These are phyloP conservation scores for Climacium dendroides DNA, from an alignment of 225 moss, liverwort and hornwort species.

Conservation along the genomic window DNA sequence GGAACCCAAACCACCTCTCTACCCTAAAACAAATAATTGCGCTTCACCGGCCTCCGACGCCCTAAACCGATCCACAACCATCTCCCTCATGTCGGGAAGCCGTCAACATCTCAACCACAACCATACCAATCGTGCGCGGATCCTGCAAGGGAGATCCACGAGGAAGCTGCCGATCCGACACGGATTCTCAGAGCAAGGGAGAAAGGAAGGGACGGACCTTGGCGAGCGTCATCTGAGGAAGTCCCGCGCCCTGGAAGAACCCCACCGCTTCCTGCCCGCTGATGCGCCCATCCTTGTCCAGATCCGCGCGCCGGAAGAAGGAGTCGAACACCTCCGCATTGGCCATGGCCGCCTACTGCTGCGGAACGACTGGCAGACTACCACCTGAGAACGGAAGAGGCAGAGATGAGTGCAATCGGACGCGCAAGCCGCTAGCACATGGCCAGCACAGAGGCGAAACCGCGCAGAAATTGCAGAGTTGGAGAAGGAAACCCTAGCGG, in stretches of 20 bases:
- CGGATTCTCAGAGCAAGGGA: not conserved
- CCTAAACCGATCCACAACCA: not conserved
- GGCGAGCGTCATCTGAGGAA: slow-evolving; percentile 88
- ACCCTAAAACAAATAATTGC: not conserved
- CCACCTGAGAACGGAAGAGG: slow-evolving; percentile 4
- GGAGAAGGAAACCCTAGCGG: not conserved
- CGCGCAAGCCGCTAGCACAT: not conserved
- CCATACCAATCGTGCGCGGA: not conserved
- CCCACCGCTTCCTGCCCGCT: slow-evolving; percentile 87
- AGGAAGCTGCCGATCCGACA: not conserved
- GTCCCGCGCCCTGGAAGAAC: slow-evolving; percentile 88
- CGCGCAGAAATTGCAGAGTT: not conserved
- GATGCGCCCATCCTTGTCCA: slow-evolving; percentile 90
- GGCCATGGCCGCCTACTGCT: slow-evolving; percentile 50
- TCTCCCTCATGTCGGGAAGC: not conserved
- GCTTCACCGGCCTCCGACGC: not conserved
- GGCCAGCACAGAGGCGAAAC: not conserved
- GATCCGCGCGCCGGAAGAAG: slow-evolving; percentile 85
- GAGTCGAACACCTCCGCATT: slow-evolving; percentile 78
- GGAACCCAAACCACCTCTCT: not conserved
- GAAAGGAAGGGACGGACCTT: slow-evolving; percentile 38
- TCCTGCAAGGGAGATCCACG: not conserved
- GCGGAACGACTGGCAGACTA: not conserved
- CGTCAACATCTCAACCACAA: not conserved
- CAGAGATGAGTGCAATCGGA: not conserved